Percentiles rank a stretch among this genome's conserved stretches.
These are phyloP conservation scores for Phlebiopsis flavidoalba DNA, from an alignment of 768 basidiomycete species.

Conservation along the genomic window DNA sequence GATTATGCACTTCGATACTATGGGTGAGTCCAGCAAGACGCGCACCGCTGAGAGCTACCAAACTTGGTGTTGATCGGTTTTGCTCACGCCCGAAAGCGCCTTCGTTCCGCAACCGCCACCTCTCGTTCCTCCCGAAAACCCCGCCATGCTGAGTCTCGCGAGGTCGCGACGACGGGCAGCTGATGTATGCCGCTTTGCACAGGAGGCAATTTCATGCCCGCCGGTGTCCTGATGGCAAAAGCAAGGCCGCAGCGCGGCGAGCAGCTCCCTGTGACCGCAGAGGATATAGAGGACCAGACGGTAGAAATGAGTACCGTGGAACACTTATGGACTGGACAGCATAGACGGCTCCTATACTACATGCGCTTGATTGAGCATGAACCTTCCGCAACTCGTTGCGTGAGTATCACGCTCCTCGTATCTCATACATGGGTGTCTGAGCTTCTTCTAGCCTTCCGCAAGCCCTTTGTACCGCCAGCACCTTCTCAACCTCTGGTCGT, in stretches of 20 bases:
- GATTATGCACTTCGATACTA: too few species aligned
- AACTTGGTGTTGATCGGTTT: conserved; percentile 9
- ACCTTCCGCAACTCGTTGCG: conserved; percentile 83
- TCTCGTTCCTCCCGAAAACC: not conserved
- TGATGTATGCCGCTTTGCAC: not conserved
- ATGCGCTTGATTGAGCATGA: conserved; percentile 86
- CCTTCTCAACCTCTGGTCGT: conserved; percentile 56
- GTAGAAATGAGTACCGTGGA: conserved; percentile 52
- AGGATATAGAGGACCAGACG: conserved; percentile 17
- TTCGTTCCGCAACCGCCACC: conserved; percentile 7
- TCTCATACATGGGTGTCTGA: not conserved
- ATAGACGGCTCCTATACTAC: conserved; percentile 71
- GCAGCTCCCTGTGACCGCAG: not conserved
- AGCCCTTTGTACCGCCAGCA: conserved; percentile 70
- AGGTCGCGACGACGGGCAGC: not conserved
- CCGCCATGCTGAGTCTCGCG: not conserved
- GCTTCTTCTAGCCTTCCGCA: conserved; percentile 62
- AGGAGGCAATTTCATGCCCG: conserved; percentile 10
- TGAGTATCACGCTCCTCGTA: conserved; percentile 24
- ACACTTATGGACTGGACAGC: conserved; percentile 68
- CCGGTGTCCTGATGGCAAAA: not conserved
- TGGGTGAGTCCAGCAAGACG: not conserved
- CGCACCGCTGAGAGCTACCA: not conserved
- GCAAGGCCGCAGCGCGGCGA: not conserved
- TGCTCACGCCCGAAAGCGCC: conserved; percentile 2